Evolutionary conservation across 1,139 yeast species (phyloP), one percentile per base, ranked within the genome.

Genomic region (Hemisphaericaspora xylanilytica): DNA sequence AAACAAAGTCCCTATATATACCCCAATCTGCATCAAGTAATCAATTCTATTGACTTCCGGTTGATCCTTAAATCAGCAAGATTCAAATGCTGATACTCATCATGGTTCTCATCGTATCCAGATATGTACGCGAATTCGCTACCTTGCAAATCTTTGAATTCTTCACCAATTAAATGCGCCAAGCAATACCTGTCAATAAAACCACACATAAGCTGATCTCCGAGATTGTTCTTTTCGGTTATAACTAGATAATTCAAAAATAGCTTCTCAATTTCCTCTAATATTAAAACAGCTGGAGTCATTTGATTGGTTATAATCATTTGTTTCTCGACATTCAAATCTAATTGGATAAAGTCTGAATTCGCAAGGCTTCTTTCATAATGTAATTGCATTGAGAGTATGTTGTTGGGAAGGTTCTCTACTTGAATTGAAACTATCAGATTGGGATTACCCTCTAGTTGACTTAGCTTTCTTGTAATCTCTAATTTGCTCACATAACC

Each of bases 261-360:
- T 39, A 71, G 51, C 41, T 67, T 65, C 39, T 71, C 76, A 48
- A 71, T 70, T 20, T 62, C 53, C 41, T 71, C 74, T 15, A 70
- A 46, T 2, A 67, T 57, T 13, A 65, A 53, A 4, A 67, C 53
- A n/a, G 65, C 51, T 3, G 75, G 67, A 1, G 70, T 59, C 24
- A 49, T 41, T 36, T 65, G 69, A 41, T 65, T 66, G 22, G 65
- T 49, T 3, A 60, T 49, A 3, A 64, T 46, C 18, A 46, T 48
- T 1, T 61, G 50, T 26, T 42, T 45, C 26, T 59, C 63, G 1
- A 56, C 49, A 2, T 16, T 33, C 2, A 62, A 15, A 7, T 52
- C 52, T 6, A 61, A 25, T 27, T 47, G 49, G 2, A 46, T 27
- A 5, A 54, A 21, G 4, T 39, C 31, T 5, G 36, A 32, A 4